Evolutionary conservation across 371 early-diverging fungal species (phyloP), one percentile per base, ranked within the genome.

Genomic region (Syncephalastrum monosporum): DNA sequence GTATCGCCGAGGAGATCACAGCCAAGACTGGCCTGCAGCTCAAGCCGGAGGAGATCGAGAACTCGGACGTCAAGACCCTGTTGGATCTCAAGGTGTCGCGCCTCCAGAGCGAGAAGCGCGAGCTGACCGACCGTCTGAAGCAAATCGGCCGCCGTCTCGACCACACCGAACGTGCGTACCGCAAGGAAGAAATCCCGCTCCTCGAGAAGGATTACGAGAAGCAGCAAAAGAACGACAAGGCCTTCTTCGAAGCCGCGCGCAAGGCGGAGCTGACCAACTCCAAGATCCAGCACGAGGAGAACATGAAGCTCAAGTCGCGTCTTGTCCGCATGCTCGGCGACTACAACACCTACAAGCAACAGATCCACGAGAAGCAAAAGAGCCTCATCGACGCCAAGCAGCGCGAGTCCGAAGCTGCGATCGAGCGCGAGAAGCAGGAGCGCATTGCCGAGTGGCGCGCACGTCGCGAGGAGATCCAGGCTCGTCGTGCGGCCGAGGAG

Each of bases 151-250:
- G 92, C 67, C 85, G 90, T 63, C 59, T 91, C 42, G 99, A 99
- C 72, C 93, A 95, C 69, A 76, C 88, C n/a, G 97, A 96, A 75
- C 94, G 99, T 71, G 99, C 98, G n/a, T 90, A 81, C 75, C 93
- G 98, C 61, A 83, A 88, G 73, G 91, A 90, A 64, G 99, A 99
- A 82, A 90, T 90, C 61, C 94, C 98, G 25, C 75, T 97, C 16
- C 83, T 97, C 55, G 88, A 85, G 42, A 84, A 89, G 65, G 98
- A 97, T 73, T 96, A 94, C 67, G 93, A 91, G 55, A 78, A 82
- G 41, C 97, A 98, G 76, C 90, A 91, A 75, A 82, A 82, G 74
- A 73, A 71, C 24, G 99, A 98, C 71, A 82, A 78, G 65, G 86
- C 86, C 50, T 85, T 83, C 74, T 86, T 93, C 71, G 89, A 91